A percentile compares a stretch with the other conserved stretches of the same genome.
Evolutionary conservation across 441 rosid genomes (phyloP).

Genomic region (Theobroma grandiflorum): DNA sequence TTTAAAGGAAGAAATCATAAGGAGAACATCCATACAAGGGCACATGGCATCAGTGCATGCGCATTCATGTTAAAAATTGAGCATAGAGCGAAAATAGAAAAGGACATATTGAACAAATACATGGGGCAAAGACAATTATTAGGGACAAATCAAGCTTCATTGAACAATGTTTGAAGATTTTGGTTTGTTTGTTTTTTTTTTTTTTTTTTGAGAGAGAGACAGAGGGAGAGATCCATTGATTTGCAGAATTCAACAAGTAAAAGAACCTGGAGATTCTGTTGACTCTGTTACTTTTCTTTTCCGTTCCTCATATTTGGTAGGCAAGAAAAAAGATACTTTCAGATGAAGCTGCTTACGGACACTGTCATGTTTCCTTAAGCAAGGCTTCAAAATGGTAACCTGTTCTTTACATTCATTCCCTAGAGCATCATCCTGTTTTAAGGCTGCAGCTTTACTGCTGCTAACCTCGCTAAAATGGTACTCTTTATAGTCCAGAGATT

Average conservation of each 20-base stretch:
- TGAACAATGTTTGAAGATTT: constrained; percentile 22
- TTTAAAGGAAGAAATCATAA: not conserved
- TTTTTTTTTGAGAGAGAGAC: not conserved
- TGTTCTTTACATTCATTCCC: constrained; percentile 26
- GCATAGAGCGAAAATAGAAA: not conserved
- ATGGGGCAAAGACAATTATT: not conserved
- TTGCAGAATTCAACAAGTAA: constrained; percentile 17
- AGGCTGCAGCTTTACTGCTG: constrained; percentile 8
- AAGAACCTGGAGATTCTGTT: constrained; percentile 25
- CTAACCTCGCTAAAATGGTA: not conserved
- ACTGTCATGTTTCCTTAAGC: constrained; percentile 46
- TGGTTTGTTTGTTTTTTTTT: not conserved
- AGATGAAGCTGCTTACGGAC: constrained; percentile 32
- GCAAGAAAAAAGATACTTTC: constrained; percentile 44
- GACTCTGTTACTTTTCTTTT: constrained; percentile 15
- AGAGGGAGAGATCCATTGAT: not conserved
- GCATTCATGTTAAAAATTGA: not conserved
- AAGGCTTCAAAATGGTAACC: constrained; percentile 36
- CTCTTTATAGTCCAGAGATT: constrained; percentile 13
- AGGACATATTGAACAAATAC: not conserved
- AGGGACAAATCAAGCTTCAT: constrained; percentile 26
- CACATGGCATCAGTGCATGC: not conserved
- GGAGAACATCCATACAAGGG: not conserved
- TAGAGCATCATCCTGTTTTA: constrained; percentile 11
- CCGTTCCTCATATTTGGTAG: constrained; percentile 28